A percentile compares a stretch with the other conserved stretches of the same genome.
Conservation (phyloP, 208 protist species). For the Trichomonas vaginalis region DNA sequence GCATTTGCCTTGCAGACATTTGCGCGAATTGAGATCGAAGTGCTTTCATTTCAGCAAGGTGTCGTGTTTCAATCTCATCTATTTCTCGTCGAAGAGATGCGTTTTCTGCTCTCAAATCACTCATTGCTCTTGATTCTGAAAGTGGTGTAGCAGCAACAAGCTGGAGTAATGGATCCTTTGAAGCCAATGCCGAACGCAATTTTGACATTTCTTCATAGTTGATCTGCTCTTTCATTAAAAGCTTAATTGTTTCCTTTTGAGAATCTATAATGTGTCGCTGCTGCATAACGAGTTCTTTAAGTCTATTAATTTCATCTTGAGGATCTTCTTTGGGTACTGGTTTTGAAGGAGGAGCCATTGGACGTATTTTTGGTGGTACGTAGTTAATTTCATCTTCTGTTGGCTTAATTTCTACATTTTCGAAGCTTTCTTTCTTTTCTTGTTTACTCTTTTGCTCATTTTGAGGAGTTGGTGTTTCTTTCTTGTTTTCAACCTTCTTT, state of each 20-base stretch:
- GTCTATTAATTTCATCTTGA: neutral
- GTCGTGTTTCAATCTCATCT: neutral
- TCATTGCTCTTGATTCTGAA: neutral
- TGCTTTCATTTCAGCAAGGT: neutral
- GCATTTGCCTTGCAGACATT: neutral
- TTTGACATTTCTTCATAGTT: neutral
- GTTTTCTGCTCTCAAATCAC: neutral
- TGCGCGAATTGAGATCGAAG: neutral
- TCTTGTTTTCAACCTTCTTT: neutral
- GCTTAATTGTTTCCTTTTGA: slow-evolving; percentile 8
- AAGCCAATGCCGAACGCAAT: neutral
- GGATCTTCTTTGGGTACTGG: neutral
- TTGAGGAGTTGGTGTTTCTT: neutral
- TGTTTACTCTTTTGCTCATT: neutral
- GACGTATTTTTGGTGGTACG: neutral
- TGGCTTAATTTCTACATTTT: neutral
- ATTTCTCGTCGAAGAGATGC: neutral
- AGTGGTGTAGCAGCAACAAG: neutral
- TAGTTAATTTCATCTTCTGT: neutral
- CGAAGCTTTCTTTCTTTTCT: neutral
- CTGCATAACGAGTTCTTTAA: neutral
- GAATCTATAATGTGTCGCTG: neutral
- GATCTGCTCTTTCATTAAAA: neutral
- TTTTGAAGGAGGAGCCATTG: neutral
- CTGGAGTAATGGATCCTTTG: neutral